phyloP scores from a whole-genome alignment of 208 protist genomes.

The Lotmaria passim region DNA sequence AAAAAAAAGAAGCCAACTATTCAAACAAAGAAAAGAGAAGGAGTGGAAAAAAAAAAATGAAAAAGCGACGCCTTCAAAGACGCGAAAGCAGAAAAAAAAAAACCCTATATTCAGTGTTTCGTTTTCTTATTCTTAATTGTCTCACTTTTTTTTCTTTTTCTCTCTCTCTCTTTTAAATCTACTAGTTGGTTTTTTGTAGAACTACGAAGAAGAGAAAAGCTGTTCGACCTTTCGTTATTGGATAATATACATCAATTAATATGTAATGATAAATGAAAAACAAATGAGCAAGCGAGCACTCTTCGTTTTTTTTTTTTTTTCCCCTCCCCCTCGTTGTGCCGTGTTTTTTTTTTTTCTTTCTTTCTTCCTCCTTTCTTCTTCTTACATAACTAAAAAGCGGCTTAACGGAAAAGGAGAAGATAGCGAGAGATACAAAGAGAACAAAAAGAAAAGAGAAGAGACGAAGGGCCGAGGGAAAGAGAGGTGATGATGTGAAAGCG shows the following conservation, averaged over 20 bases:
- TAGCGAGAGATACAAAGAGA: neutral
- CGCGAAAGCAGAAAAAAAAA: neutral
- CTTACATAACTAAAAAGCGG: neutral
- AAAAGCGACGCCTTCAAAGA: neutral
- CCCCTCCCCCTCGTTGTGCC: too few relatives aligned
- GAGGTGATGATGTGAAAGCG: neutral
- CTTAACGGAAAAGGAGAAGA: neutral
- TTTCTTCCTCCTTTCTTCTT: neutral
- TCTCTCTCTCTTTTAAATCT: too few relatives aligned
- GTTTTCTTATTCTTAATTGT: too few relatives aligned
- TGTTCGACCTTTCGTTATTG: too few relatives aligned
- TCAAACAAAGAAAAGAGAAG: constrained; percentile 10
- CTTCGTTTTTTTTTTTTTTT: neutral
- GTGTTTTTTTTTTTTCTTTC: too few relatives aligned
- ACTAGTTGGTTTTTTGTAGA: too few relatives aligned
- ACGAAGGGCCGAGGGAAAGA: neutral
- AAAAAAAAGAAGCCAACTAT: constrained; percentile 17
- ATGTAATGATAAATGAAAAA: too few relatives aligned
- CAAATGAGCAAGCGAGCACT: too few relatives aligned
- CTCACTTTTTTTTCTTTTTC: too few relatives aligned
- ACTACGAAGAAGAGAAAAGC: too few relatives aligned
- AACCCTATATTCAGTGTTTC: too few relatives aligned
- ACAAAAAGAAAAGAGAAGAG: constrained; percentile 3
- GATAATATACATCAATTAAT: too few relatives aligned
- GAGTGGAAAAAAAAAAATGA: neutral